Evolutionary conservation across 108 stramenopile genomes (phyloP).

Genomic region (Skeletonema grethae): DNA sequence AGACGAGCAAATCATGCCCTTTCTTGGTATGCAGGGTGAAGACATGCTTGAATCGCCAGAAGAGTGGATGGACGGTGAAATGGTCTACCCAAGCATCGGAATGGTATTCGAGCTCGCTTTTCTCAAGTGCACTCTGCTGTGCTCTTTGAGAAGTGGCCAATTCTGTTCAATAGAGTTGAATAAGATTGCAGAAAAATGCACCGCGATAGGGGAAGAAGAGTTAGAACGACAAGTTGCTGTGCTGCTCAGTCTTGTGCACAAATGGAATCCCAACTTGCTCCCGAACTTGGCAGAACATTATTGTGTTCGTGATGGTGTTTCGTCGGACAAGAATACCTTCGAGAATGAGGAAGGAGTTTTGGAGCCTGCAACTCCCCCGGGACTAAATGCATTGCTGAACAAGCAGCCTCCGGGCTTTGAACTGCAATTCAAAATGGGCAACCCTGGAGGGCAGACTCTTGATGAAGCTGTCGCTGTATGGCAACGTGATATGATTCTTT

Average conservation of each 20-base stretch:
- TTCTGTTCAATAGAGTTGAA: background rate
- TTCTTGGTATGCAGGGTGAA: background rate
- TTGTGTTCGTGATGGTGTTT: slow-evolving; percentile 11
- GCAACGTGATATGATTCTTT: slow-evolving; percentile 51
- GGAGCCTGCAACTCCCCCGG: slow-evolving; percentile 22
- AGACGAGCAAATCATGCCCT: background rate
- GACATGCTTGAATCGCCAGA: slow-evolving; percentile 37
- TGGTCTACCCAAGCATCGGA: slow-evolving; percentile 47
- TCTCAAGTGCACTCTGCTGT: slow-evolving; percentile 41
- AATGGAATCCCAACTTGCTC: slow-evolving; percentile 47
- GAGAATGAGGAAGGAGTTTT: background rate
- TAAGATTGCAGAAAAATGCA: background rate
- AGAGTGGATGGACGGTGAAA: slow-evolving; percentile 46
- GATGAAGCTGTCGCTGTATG: slow-evolving; percentile 47
- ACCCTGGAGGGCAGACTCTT: slow-evolving; percentile 42
- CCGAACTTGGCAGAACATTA: slow-evolving; percentile 29
- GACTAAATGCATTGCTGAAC: slow-evolving; percentile 23
- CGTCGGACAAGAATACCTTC: background rate
- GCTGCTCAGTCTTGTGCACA: slow-evolving; percentile 46
- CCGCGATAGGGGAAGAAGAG: slow-evolving; percentile 16
- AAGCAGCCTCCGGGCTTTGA: slow-evolving; percentile 45
- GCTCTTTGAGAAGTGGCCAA: slow-evolving; percentile 13
- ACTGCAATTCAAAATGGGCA: slow-evolving; percentile 47
- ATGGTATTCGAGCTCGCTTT: slow-evolving; percentile 53
- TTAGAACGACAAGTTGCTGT: slow-evolving; percentile 28